These are phyloP conservation scores for Ophiostoma sp. DNA, from an alignment of 2,329 filamentous ascomycete genomes.

Conservation along the genomic window DNA sequence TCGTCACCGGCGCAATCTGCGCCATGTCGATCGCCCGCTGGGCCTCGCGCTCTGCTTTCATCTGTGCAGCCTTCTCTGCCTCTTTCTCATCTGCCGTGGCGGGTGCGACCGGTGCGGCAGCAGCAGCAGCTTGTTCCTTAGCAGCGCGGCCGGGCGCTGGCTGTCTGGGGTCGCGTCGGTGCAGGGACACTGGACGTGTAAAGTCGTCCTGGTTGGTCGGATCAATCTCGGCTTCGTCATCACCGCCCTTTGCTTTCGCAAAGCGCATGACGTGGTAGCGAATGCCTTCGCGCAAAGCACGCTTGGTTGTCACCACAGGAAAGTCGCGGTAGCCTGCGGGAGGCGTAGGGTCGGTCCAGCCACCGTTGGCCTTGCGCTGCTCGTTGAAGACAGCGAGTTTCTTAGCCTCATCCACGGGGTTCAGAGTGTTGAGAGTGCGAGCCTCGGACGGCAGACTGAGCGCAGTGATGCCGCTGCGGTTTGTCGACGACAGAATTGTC, in stretches of 20 bases:
- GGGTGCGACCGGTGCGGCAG: slow-evolving; percentile 34
- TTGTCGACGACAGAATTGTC: slow-evolving; percentile 23
- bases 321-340: slow-evolving; percentile 41
- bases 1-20: slow-evolving; percentile 81
- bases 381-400: slow-evolving; percentile 37
- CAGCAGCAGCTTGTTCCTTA: slow-evolving; percentile 42
- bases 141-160: slow-evolving; percentile 58
- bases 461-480: slow-evolving; percentile 20
- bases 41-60: slow-evolving; percentile 73
- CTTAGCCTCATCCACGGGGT: slow-evolving; percentile 26
- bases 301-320: slow-evolving; percentile 78
- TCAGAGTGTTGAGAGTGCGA: slow-evolving; percentile 21
- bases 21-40: slow-evolving; percentile 82
- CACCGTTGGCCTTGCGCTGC: slow-evolving; percentile 45
- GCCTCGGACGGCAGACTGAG: slow-evolving; percentile 26
- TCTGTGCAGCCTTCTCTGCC: slow-evolving; percentile 60
- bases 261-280: slow-evolving; percentile 87
- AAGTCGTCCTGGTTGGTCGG: slow-evolving; percentile 69
- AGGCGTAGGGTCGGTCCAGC: slow-evolving; percentile 51
- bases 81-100: slow-evolving; percentile 51
- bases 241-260: slow-evolving; percentile 49
- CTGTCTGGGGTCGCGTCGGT: slow-evolving; percentile 78
- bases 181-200: slow-evolving; percentile 77
- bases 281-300: slow-evolving; percentile 68
- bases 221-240: slow-evolving; percentile 52